Evolutionary conservation across 768 basidiomycete genomes (phyloP).

Genomic region (Gyrodon lividus): DNA sequence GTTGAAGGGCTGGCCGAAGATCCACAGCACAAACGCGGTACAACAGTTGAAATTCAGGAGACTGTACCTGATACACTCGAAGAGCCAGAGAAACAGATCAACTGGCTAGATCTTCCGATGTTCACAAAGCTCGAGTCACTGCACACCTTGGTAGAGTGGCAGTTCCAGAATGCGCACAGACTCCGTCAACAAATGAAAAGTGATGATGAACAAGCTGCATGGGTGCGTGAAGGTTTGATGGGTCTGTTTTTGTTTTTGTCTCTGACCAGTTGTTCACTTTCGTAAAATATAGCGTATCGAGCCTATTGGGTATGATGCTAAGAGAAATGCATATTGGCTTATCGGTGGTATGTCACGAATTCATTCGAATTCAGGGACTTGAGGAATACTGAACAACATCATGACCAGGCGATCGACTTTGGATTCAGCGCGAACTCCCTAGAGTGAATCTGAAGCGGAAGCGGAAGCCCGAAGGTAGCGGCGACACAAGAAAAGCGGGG

Average conservation of each 20-base stretch:
- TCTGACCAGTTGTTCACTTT: neutral
- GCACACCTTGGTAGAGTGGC: slow-evolving; percentile 78
- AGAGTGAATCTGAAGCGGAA: slow-evolving; percentile 45
- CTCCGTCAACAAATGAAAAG: slow-evolving; percentile 71
- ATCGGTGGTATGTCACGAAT: slow-evolving; percentile 58
- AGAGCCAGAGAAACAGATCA: slow-evolving; percentile 43
- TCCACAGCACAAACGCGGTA: neutral
- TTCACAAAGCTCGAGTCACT: slow-evolving; percentile 72
- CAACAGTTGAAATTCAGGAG: slow-evolving; percentile 27
- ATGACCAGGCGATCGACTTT: slow-evolving; percentile 71
- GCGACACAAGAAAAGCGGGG: slow-evolving; percentile 9
- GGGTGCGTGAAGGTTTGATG: slow-evolving; percentile 52
- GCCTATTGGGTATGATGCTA: slow-evolving; percentile 81
- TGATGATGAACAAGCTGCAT: slow-evolving; percentile 74
- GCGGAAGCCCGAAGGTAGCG: slow-evolving; percentile 40
- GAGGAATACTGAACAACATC: neutral
- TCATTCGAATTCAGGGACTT: neutral
- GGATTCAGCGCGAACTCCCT: slow-evolving; percentile 76
- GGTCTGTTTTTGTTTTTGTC: neutral
- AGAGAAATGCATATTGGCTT: slow-evolving; percentile 80
- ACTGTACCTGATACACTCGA: slow-evolving; percentile 12
- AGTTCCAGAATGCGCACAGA: slow-evolving; percentile 75
- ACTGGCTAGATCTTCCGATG: slow-evolving; percentile 75
- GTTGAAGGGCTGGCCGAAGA: slow-evolving; percentile 3
- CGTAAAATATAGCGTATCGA: slow-evolving; percentile 63